phyloP scores from a whole-genome alignment of 2,329 filamentous ascomycete species.

The Incumbomyces lentus region DNA sequence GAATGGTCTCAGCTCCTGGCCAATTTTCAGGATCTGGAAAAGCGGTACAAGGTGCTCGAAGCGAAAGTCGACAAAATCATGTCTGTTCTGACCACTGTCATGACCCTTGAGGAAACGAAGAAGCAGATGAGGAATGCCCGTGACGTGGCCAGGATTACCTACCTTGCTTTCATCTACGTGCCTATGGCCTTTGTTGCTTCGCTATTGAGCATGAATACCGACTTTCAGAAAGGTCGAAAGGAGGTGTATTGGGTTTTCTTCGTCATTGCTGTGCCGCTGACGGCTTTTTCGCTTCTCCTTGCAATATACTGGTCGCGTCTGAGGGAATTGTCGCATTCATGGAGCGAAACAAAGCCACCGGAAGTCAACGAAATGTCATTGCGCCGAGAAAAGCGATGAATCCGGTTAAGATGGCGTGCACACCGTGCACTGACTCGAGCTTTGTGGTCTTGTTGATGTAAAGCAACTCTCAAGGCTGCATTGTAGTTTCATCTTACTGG shows the following conservation, averaged over 20 bases:
- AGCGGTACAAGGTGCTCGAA: slow-evolving; percentile 2
- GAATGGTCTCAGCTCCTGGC: not conserved
- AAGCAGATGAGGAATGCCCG: slow-evolving; percentile 1
- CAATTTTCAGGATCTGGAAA: slow-evolving; percentile 1
- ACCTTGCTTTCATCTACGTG: slow-evolving; percentile 1
- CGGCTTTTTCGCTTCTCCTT: slow-evolving; percentile 1
- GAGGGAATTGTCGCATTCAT: not conserved
- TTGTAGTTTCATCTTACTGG: too few relatives aligned
- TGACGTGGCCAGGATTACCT: not conserved
- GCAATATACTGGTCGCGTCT: not conserved
- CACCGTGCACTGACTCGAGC: too few relatives aligned
- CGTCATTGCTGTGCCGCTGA: slow-evolving; percentile 3
- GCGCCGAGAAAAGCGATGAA: not conserved
- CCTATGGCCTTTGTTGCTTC: not conserved
- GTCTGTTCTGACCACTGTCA: slow-evolving; percentile 2
- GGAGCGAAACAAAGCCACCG: not conserved
- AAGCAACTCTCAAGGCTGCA: too few relatives aligned
- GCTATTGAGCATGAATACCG: not conserved
- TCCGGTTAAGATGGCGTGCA: too few relatives aligned
- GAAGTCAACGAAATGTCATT: not conserved
- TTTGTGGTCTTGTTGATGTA: too few relatives aligned
- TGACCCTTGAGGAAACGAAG: slow-evolving; percentile 1
- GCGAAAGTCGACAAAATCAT: slow-evolving; percentile 3
- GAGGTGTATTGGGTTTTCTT: slow-evolving; percentile 1
- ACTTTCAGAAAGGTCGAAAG: not conserved